Percentiles rank a stretch among this genome's conserved stretches.
These are phyloP conservation scores for Paramecium sexaurelia DNA, from an alignment of 73 alveolate species.

Conservation along the genomic window DNA sequence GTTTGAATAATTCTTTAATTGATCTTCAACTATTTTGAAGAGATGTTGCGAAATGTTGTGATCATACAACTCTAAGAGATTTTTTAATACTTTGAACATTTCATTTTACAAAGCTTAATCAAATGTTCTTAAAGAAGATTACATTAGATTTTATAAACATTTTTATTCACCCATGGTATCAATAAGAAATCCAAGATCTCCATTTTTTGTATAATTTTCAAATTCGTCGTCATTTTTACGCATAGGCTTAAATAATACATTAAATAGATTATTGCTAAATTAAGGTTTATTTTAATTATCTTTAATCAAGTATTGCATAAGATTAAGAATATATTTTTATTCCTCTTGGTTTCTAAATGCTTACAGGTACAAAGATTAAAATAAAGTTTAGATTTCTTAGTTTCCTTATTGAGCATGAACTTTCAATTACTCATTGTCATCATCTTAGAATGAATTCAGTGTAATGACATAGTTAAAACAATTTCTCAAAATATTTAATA, in stretches of 20 bases:
- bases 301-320: background rate
- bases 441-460: conserved; percentile 28
- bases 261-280: background rate
- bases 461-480: conserved; percentile 27
- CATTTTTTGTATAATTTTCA: conserved; percentile 48
- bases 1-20: background rate
- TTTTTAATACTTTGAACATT: background rate
- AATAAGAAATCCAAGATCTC: conserved; percentile 44
- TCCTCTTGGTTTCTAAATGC: conserved; percentile 50
- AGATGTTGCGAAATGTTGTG: background rate
- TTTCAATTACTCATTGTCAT: conserved; percentile 20
- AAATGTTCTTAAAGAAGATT: background rate
- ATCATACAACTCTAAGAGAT: background rate
- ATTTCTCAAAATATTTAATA: background rate
- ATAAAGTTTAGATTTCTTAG: conserved; percentile 8
- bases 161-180: conserved; percentile 33
- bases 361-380: background rate
- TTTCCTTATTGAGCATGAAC: background rate
- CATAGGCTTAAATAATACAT: conserved; percentile 31
- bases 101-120: background rate
- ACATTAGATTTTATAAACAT: conserved; percentile 26
- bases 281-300: conserved; percentile 33
- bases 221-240: conserved; percentile 53
- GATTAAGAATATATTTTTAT: background rate
- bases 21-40: conserved; percentile 1